Base-by-base conservation (phyloP, 805 yeast genomes). In the Ogataea degrootiae region DNA sequence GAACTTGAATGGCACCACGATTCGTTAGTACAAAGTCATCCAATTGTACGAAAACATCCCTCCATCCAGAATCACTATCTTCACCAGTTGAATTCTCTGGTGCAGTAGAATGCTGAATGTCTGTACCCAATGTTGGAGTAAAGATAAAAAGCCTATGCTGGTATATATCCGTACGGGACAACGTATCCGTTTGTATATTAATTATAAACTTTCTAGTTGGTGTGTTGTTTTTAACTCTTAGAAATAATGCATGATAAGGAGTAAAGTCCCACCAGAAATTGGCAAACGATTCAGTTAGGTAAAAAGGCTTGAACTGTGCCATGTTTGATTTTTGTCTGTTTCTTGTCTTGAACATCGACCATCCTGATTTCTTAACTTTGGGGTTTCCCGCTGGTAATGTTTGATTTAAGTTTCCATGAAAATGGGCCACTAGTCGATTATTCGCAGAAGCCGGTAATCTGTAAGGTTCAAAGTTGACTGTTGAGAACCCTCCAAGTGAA, bases 321-420 rank as follows among this genome's bases (percentile, higher is more conserved):
- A 57, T 58, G 2, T 40, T 22, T 35, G 51, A 54, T 37, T 56
- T 57, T 44, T 61, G 72, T 62, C 78, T 79, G 59, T 86, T 87
- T 54, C 71, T 76, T 0, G 96, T 87, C 52, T 95, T 75, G 67
- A 85, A 87, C 95, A 88, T 87, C 35, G 95, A 87, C 70, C 82
- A 82, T 1, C 87, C 87, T 17, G 84, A 76, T 50, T 81, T 71
- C 16, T 77, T 73, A 21, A 86, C 77, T 43, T 82, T 82, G 0
- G 88, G 87, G 43, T 80, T 72, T 45, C 76, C 73, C 19, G 73
- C 53, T 14, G 87, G 94, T 34, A 85, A 74, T 53, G 84, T 87
- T 50, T 83, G 74, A 54, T 77, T 80, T 48, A 82, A 62, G 42
- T 80, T 80, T 6, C 96, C 96, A 61, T 79, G 80, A 67, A 87